A percentile compares a stretch with the other conserved stretches of the same genome.
Evolutionary conservation across 2,329 filamentous ascomycete genomes (phyloP).

Genomic region (Zarea fungicola): DNA sequence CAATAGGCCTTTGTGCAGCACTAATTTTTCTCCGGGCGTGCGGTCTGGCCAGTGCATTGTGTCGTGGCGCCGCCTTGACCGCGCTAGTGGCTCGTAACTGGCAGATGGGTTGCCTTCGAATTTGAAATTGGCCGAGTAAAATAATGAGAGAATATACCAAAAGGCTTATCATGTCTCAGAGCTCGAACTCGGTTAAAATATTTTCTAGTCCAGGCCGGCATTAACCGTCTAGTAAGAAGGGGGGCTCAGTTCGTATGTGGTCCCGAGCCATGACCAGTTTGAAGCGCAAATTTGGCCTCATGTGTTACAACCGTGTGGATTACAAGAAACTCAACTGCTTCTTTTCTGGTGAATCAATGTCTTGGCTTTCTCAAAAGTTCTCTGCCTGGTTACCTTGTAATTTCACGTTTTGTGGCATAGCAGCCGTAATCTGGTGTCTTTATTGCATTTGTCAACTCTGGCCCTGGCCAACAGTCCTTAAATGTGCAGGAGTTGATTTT

Average conservation of each 20-base stretch:
- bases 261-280: not conserved
- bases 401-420: no score
- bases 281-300: not conserved
- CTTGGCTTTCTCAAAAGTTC: not conserved
- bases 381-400: not conserved
- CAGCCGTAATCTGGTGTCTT: no score
- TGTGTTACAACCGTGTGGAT: not conserved
- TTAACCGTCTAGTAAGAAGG: not conserved
- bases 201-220: not conserved
- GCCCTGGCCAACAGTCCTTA: no score
- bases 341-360: not conserved
- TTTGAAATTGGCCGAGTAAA: not conserved
- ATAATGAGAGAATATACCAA: not conserved
- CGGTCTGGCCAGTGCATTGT: not conserved
- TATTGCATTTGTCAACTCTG: no score
- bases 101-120: not conserved
- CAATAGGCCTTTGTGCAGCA: not conserved
- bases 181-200: not conserved
- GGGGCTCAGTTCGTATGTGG: not conserved
- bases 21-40: not conserved
- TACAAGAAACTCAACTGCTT: not conserved
- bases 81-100: not conserved
- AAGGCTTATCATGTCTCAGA: not conserved
- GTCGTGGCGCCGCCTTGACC: not conserved
- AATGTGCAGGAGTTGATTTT: no score